Evolutionary conservation across 2,329 filamentous ascomycete species (phyloP).

Genomic region (Fusarium sp.): DNA sequence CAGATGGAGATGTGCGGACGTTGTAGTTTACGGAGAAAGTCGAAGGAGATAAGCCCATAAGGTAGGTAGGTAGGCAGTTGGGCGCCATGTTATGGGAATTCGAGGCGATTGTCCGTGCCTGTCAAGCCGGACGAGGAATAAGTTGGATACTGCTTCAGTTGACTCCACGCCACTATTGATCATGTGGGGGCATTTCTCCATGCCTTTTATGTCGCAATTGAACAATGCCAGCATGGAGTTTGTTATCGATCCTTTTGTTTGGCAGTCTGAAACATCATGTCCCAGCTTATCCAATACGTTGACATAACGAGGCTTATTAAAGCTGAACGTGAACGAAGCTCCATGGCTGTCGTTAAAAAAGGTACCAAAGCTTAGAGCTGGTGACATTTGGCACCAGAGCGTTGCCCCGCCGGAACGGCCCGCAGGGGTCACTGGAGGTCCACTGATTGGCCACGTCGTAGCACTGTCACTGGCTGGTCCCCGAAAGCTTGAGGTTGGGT

Average conservation of each 20-base stretch:
- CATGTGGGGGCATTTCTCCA: background rate
- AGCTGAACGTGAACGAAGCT: background rate
- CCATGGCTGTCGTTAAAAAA: background rate
- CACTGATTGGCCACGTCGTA: constrained; percentile 24
- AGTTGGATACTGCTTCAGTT: background rate
- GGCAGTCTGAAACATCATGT: background rate
- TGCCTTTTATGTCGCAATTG: background rate
- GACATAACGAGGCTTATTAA: background rate
- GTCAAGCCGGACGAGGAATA: constrained; percentile 5
- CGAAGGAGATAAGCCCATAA: background rate
- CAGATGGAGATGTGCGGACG: background rate
- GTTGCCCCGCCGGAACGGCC: constrained; percentile 39
- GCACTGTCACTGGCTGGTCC: constrained; percentile 9
- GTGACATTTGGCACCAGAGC: constrained; percentile 11
- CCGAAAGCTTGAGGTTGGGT: constrained; percentile 10
- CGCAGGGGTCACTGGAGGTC: constrained; percentile 22
- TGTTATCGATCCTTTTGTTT: background rate
- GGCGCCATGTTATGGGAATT: constrained; percentile 1
- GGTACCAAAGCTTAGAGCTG: background rate
- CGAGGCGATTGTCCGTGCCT: constrained; percentile 7
- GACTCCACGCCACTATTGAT: constrained; percentile 13
- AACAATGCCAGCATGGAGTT: background rate
- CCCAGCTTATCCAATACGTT: background rate
- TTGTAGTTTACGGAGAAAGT: background rate
- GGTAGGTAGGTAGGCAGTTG: background rate